These are phyloP conservation scores for Amaranthus hypochondriacus DNA, from an alignment of 148 eudicot species.

Conservation along the genomic window DNA sequence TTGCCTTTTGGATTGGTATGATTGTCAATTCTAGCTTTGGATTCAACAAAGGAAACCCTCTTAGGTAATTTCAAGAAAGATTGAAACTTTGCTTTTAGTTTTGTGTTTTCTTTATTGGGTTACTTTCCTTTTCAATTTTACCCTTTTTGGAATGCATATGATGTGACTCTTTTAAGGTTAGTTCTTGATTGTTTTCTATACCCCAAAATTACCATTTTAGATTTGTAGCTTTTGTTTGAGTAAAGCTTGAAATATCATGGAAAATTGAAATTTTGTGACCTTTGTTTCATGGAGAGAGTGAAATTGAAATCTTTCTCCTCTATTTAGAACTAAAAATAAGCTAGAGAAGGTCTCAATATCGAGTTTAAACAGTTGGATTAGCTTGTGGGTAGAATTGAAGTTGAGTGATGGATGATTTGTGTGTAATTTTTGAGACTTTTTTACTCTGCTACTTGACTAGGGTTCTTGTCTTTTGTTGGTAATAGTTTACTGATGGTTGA, in stretches of 20 bases:
- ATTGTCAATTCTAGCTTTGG: constrained; percentile 97
- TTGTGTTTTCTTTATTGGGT: constrained; percentile 16
- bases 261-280: neutral
- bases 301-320: neutral
- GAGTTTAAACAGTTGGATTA: neutral
- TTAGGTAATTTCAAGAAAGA: constrained; percentile 40
- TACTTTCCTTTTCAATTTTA: constrained; percentile 1
- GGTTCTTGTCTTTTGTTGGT: neutral
- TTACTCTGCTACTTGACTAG: neutral
- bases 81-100: neutral
- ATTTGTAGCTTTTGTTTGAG: neutral
- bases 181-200: constrained; percentile 4
- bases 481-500: neutral
- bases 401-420: constrained; percentile 14
- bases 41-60: constrained; percentile 86
- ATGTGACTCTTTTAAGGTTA: constrained; percentile 7
- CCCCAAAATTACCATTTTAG: neutral
- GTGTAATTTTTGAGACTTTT: neutral
- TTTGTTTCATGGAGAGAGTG: too few relatives aligned
- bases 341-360: neutral
- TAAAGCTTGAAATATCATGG: neutral
- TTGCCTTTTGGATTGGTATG: constrained; percentile 93
- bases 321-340: neutral
- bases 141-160: constrained; percentile 9
- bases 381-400: constrained; percentile 2